Evolutionary conservation across 371 early-diverging fungal genomes (phyloP).

Genomic region (Mucor indicus): DNA sequence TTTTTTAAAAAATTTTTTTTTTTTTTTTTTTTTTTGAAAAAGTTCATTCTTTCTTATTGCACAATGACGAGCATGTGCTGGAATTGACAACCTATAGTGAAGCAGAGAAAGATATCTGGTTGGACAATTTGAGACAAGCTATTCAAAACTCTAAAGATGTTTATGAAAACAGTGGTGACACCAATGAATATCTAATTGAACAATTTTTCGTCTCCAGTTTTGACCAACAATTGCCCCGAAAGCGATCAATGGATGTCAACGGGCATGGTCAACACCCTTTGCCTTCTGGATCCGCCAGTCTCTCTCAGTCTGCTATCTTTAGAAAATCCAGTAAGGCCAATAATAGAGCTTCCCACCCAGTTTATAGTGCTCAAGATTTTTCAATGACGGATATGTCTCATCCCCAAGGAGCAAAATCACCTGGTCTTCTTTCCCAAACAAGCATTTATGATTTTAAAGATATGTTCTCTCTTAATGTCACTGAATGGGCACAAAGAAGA

Average conservation of each 20-base stretch:
- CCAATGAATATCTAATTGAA: constrained; percentile 16
- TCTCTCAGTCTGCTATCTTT: constrained; percentile 20
- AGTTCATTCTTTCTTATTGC: constrained; percentile 12
- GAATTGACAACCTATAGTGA: constrained; percentile 20
- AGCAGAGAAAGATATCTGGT: constrained; percentile 19
- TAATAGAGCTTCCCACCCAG: constrained; percentile 12
- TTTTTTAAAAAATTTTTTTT: too few relatives aligned
- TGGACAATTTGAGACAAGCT: constrained; percentile 6
- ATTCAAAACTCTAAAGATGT: constrained; percentile 13
- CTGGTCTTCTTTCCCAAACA: constrained; percentile 13
- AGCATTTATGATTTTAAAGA: constrained; percentile 19
- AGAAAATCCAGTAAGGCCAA: constrained; percentile 4
- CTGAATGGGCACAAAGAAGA: constrained; percentile 17
- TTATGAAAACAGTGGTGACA: constrained; percentile 8
- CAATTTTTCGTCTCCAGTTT: constrained; percentile 25
- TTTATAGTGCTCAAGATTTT: constrained; percentile 2
- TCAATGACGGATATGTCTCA: background rate
- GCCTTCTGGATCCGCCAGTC: constrained; percentile 13
- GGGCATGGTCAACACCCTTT: constrained; percentile 11
- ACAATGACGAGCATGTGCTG: constrained; percentile 8
- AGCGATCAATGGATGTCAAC: background rate
- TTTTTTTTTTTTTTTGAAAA: too few relatives aligned
- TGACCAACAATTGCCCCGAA: constrained; percentile 9
- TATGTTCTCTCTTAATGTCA: constrained; percentile 8
- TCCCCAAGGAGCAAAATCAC: constrained; percentile 1